A percentile compares a stretch with the other conserved stretches of the same genome.
These are phyloP conservation scores for Hypomontagnella monticulosa DNA, from an alignment of 495 filamentous ascomycete species.

Conservation along the genomic window DNA sequence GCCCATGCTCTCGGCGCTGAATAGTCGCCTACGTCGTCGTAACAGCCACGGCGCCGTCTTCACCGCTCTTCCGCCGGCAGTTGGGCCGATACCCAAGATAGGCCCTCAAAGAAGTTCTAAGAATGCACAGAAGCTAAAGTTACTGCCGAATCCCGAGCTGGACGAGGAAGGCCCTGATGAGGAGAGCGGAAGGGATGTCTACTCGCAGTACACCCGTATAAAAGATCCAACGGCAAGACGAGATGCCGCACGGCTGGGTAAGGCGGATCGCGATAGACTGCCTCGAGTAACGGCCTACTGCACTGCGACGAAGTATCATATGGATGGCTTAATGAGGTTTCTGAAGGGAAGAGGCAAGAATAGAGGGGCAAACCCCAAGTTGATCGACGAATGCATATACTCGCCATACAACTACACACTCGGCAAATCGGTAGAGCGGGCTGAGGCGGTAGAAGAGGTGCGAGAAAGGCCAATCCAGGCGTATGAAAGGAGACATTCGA, in stretches of 20 bases:
- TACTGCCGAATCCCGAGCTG: constrained; percentile 88
- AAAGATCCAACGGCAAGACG: constrained; percentile 94
- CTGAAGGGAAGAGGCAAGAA: constrained; percentile 81
- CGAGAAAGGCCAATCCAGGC: constrained; percentile 52
- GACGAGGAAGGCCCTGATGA: constrained; percentile 80
- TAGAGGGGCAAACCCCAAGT: constrained; percentile 82
- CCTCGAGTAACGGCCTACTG: constrained; percentile 96
- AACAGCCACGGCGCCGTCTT: constrained; percentile 77
- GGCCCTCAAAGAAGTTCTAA: constrained; percentile 95
- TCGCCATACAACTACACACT: constrained; percentile 83
- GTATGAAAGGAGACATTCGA: constrained; percentile 72
- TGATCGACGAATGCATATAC: constrained; percentile 97
- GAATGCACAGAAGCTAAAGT: constrained; percentile 94
- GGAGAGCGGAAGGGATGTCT: constrained; percentile 93
- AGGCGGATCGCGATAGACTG: constrained; percentile 86
- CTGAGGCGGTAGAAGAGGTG: constrained; percentile 44
- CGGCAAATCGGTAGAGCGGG: constrained; percentile 47
- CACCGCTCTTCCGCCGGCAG: constrained; percentile 58
- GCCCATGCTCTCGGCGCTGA: constrained; percentile 82
- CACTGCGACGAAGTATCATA: constrained; percentile 87
- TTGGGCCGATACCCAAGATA: constrained; percentile 72
- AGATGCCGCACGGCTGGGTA: constrained; percentile 92
- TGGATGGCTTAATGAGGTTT: constrained; percentile 87
- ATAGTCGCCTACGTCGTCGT: constrained; percentile 84
- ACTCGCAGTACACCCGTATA: constrained; percentile 91